A percentile compares a stretch with the other conserved stretches of the same genome.
These are phyloP conservation scores for Fraxinus cuspidata DNA, from an alignment of 257 asterid genomes.

Conservation along the genomic window DNA sequence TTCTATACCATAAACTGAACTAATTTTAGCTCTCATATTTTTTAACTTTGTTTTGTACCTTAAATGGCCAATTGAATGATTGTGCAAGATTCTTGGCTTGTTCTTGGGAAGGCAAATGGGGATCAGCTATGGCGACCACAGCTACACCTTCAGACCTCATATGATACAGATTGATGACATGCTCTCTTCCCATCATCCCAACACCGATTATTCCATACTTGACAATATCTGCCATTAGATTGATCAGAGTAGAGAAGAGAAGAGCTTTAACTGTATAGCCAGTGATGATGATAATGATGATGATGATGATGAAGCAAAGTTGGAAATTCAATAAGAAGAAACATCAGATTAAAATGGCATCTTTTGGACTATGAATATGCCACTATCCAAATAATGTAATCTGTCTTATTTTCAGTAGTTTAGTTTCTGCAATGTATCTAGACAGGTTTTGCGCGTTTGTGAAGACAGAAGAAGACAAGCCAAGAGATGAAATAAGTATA, in stretches of 20 bases:
- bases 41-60: constrained; percentile 53
- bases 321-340: neutral
- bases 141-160: constrained; percentile 61
- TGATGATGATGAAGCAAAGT: neutral
- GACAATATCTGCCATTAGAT: constrained; percentile 29
- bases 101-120: constrained; percentile 78
- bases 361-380: neutral
- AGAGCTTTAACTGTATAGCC: neutral
- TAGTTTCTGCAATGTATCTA: neutral
- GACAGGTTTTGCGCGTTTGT: neutral
- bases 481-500: neutral
- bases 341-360: neutral
- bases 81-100: constrained; percentile 53
- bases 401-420: neutral
- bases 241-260: neutral
- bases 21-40: neutral
- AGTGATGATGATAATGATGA: neutral
- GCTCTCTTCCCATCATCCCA: constrained; percentile 99
- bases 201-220: constrained; percentile 91
- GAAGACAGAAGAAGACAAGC: neutral
- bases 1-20: neutral
- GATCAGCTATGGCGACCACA: constrained; percentile 87
- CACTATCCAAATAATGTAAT: neutral
- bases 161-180: constrained; percentile 74
- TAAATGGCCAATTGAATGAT: constrained; percentile 58